phyloP scores from a whole-genome alignment of 805 yeast genomes.

The Candida wancherniae region DNA sequence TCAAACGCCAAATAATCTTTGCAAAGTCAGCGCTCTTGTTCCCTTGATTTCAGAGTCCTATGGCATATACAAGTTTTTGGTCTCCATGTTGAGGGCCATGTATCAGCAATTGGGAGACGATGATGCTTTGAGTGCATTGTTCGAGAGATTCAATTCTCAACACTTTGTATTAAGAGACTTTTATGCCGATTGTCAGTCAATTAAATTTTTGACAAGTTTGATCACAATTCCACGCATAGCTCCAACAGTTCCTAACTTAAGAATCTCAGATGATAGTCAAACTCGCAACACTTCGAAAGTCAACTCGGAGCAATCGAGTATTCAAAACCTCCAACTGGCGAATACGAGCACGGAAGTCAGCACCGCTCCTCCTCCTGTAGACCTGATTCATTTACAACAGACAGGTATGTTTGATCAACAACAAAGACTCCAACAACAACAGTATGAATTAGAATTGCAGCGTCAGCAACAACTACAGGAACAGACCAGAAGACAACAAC shows the following conservation, averaged over 20 bases:
- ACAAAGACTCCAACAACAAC: constrained; percentile 53
- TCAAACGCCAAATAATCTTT: constrained; percentile 58
- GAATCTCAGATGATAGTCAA: constrained; percentile 38
- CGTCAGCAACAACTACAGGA: constrained; percentile 61
- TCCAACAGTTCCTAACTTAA: constrained; percentile 55
- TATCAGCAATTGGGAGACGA: constrained; percentile 66
- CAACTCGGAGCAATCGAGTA: constrained; percentile 45
- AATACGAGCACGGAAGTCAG: constrained; percentile 27
- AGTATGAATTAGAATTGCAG: constrained; percentile 60
- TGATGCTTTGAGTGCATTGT: constrained; percentile 72
- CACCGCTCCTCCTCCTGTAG: constrained; percentile 36
- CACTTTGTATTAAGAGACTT: constrained; percentile 71
- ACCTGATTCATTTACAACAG: constrained; percentile 44
- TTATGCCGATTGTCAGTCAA: constrained; percentile 83
- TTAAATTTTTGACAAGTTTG: constrained; percentile 74
- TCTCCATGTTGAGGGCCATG: constrained; percentile 88
- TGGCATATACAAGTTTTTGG: constrained; percentile 85
- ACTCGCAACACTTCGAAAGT: constrained; percentile 31
- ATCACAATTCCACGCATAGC: constrained; percentile 73
- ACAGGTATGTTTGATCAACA: constrained; percentile 53
- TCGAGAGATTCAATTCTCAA: constrained; percentile 67
- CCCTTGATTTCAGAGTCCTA: constrained; percentile 89
- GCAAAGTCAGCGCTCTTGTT: constrained; percentile 80
- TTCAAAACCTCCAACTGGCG: too few species aligned
- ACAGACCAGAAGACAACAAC: constrained; percentile 66